Evolutionary conservation across 2,329 filamentous ascomycete species (phyloP).

Genomic region (Aspergillus sp.): DNA sequence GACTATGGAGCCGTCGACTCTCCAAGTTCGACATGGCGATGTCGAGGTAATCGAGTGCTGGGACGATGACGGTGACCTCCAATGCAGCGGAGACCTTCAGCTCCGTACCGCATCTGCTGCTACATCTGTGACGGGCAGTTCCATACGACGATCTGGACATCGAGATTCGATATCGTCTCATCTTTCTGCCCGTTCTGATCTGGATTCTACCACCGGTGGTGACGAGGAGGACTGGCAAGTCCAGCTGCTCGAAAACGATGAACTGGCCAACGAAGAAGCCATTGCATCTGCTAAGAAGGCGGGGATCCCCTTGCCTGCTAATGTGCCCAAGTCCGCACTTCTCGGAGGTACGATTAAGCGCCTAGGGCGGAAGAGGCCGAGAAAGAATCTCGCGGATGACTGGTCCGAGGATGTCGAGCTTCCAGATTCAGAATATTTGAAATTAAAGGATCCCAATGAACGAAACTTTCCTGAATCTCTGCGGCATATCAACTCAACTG

Average conservation of each 20-base stretch:
- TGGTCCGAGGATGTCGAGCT: slow-evolving; percentile 73
- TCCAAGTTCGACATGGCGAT: slow-evolving; percentile 24
- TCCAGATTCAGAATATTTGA: slow-evolving; percentile 51
- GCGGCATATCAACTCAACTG: slow-evolving; percentile 53
- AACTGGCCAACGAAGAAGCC: slow-evolving; percentile 72
- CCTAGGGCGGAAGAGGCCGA: slow-evolving; percentile 65
- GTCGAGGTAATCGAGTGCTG: slow-evolving; percentile 40
- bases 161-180: slow-evolving; percentile 76
- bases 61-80: slow-evolving; percentile 43
- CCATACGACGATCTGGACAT: slow-evolving; percentile 39
- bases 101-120: slow-evolving; percentile 39
- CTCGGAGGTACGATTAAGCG: slow-evolving; percentile 90
- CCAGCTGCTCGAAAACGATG: slow-evolving; percentile 74
- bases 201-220: slow-evolving; percentile 60
- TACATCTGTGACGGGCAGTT: slow-evolving; percentile 38
- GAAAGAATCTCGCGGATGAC: slow-evolving; percentile 66
- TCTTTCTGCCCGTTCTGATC: slow-evolving; percentile 71
- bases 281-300: slow-evolving; percentile 80
- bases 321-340: slow-evolving; percentile 79
- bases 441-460: slow-evolving; percentile 56
- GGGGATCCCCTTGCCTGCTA: slow-evolving; percentile 81
- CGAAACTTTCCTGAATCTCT: slow-evolving; percentile 59
- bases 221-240: slow-evolving; percentile 90
- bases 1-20: slow-evolving; percentile 33
- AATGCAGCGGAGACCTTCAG: slow-evolving; percentile 40